phyloP scores from a whole-genome alignment of 1,284 basidiomycete species.

The Apiotrichum brassicae region DNA sequence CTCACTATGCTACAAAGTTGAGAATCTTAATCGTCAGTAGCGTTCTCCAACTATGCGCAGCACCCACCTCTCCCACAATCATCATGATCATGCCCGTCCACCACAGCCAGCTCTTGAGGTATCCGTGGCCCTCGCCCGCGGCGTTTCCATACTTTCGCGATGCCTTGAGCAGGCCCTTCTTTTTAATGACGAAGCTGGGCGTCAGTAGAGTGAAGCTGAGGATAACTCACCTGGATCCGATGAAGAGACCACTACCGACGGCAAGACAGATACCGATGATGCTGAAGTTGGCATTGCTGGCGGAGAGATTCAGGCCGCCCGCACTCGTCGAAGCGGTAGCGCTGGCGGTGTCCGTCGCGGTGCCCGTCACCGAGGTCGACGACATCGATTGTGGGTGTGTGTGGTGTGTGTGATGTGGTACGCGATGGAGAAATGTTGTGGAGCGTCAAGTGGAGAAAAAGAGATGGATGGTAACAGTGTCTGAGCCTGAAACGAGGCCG shows the following conservation, averaged over 20 bases:
- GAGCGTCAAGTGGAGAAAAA: no score
- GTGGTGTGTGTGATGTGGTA: no score
- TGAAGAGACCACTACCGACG: slow-evolving; percentile 74
- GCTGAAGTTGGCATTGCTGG: slow-evolving; percentile 39
- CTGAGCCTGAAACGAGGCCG: no score
- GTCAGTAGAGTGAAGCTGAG: neutral
- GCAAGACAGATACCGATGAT: slow-evolving; percentile 66
- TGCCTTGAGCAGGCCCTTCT: slow-evolving; percentile 64
- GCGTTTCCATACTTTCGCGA: slow-evolving; percentile 54
- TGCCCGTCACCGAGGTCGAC: neutral
- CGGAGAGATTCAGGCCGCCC: neutral
- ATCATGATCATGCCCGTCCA: slow-evolving; percentile 56
- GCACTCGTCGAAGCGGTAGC: neutral
- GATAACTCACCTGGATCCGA: slow-evolving; percentile 68
- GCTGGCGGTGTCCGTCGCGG: neutral
- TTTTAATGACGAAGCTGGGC: slow-evolving; percentile 64
- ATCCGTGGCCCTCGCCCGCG: slow-evolving; percentile 88
- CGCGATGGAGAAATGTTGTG: no score
- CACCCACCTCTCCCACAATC: slow-evolving; percentile 33
- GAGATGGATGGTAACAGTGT: no score
- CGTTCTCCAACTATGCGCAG: neutral
- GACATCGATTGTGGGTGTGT: slow-evolving; percentile 51
- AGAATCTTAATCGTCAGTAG: slow-evolving; percentile 27
- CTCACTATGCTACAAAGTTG: slow-evolving; percentile 48
- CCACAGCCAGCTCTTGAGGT: slow-evolving; percentile 77